Conservation (phyloP, 2,329 filamentous ascomycete species). For the Westerdykella sp. region DNA sequence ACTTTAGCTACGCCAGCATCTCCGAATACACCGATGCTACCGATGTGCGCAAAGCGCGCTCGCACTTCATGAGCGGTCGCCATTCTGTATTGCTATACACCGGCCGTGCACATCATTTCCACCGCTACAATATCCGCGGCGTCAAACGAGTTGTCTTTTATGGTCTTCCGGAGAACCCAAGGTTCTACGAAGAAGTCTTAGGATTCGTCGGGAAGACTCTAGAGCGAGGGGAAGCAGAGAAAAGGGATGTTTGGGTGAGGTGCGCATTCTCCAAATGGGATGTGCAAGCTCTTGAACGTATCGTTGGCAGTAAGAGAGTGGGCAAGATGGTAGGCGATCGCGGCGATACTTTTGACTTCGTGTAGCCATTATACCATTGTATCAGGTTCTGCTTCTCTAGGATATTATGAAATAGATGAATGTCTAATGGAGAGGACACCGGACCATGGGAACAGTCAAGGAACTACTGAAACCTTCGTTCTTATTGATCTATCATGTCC, state of each 20-base stretch:
- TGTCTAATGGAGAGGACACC: too few relatives aligned
- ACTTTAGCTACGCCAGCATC: constrained; percentile 70
- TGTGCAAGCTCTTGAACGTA: constrained; percentile 76
- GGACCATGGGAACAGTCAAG: too few relatives aligned
- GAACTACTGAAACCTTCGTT: too few relatives aligned
- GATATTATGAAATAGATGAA: too few relatives aligned
- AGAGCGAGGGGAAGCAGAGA: constrained; percentile 53
- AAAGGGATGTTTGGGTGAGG: constrained; percentile 46
- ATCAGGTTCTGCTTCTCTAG: too few relatives aligned
- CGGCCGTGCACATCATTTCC: constrained; percentile 94
- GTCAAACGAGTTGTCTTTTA: constrained; percentile 85
- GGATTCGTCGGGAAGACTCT: constrained; percentile 54
- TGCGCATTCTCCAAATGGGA: constrained; percentile 83
- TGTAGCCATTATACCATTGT: constrained; percentile 42
- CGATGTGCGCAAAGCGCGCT: constrained; percentile 76
- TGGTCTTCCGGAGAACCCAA: constrained; percentile 78
- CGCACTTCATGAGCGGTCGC: constrained; percentile 77
- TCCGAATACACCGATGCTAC: constrained; percentile 79
- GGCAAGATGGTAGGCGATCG: constrained; percentile 77
- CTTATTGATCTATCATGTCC: too few relatives aligned
- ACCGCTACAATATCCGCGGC: constrained; percentile 75
- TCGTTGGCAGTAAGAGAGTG: constrained; percentile 76
- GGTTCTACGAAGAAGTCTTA: constrained; percentile 72
- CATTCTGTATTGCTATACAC: constrained; percentile 85
- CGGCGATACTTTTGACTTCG: constrained; percentile 90